Evolutionary conservation across 2,329 filamentous ascomycete genomes (phyloP), one percentile per base, ranked within the genome.

Genomic region (Aspergillus tubingensis): DNA sequence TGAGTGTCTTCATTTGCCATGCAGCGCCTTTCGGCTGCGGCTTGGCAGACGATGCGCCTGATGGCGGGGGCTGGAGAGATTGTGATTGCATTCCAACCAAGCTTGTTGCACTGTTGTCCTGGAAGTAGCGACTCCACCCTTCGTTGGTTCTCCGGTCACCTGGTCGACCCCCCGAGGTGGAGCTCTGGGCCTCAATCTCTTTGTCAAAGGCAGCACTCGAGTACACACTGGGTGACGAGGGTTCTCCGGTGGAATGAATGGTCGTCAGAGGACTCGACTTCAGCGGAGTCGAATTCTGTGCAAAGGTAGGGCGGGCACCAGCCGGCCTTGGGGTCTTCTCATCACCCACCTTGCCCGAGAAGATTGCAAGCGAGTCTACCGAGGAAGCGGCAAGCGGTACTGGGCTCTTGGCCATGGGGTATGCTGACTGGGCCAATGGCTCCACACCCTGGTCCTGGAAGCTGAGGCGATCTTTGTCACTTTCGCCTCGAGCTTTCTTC

Each of bases 391-490:
- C 71, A 5, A 72, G 51, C 1, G 72, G 76, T 4, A 75, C 77
- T 1, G 77, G 72, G 48, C 75, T 77, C 66, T 75, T 73, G 13
- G 73, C 79, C 77, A 81, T 81, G 2, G 79, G 79, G 50, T 79
- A 77, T 2, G 77, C 76, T 36, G 74, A 71, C 56, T 69, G 70
- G 7, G 78, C 70, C 41, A 81, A 67, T 53, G 79, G 78, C 63
- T 79, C 74, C 62, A 80, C 73, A 6, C 79, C 79, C 62, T 74
- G 74, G 63, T 81, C 79, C 60, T 80, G 77, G 67, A 78, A 79
- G 65, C 76, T 79, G 8, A 79, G 64, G 23, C 77, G 74, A 56
- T 89, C 90, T 75, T 88, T 88, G 67, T 86, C 77, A 62, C 79
- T 58, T 74, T 75, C 66, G 76, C 85, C 83, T 41, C 76, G 72